Percentiles rank a stretch among this genome's conserved stretches.
These are phyloP conservation scores for Leersia perrieri DNA, from an alignment of 176 grass and related monocot genomes.

Conservation along the genomic window DNA sequence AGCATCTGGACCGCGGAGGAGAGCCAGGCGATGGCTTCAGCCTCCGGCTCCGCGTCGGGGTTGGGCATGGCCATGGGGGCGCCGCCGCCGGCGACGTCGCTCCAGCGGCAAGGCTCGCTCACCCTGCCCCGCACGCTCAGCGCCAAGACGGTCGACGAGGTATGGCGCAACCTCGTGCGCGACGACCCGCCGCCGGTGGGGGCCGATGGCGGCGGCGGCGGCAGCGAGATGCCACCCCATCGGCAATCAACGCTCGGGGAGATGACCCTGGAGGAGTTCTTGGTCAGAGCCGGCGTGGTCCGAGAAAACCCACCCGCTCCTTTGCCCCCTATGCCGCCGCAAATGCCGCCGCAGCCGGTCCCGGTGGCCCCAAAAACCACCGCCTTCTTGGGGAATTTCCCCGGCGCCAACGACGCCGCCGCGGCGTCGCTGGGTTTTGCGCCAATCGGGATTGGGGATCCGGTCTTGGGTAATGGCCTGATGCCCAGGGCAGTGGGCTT, in stretches of 20 bases:
- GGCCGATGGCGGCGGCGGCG: background rate
- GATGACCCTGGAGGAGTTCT: constrained; percentile 90
- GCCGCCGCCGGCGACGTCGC: background rate
- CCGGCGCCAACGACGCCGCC: constrained; percentile 33
- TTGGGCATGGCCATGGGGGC: background rate
- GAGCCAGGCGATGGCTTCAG: constrained; percentile 64
- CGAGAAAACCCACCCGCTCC: constrained; percentile 41
- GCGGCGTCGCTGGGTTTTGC: constrained; percentile 25
- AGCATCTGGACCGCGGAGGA: constrained; percentile 97
- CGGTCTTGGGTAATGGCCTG: constrained; percentile 37
- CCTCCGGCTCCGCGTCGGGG: constrained; percentile 1
- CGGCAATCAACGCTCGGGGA: constrained; percentile 73
- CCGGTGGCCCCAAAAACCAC: constrained; percentile 36
- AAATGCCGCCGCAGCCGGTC: constrained; percentile 35
- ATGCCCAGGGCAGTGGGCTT: constrained; percentile 42
- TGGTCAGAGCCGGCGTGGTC: constrained; percentile 76
- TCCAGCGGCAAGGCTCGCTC: constrained; percentile 79
- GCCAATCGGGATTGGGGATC: constrained; percentile 46
- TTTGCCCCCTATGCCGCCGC: background rate
- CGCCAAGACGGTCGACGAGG: constrained; percentile 81
- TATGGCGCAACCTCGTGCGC: constrained; percentile 69
- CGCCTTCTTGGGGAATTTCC: constrained; percentile 46
- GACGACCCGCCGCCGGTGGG: constrained; percentile 31
- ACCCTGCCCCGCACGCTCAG: constrained; percentile 74
- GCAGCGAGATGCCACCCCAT: constrained; percentile 10